phyloP scores from a whole-genome alignment of 148 eudicot genomes.

The Tetragonia tetragonoides region DNA sequence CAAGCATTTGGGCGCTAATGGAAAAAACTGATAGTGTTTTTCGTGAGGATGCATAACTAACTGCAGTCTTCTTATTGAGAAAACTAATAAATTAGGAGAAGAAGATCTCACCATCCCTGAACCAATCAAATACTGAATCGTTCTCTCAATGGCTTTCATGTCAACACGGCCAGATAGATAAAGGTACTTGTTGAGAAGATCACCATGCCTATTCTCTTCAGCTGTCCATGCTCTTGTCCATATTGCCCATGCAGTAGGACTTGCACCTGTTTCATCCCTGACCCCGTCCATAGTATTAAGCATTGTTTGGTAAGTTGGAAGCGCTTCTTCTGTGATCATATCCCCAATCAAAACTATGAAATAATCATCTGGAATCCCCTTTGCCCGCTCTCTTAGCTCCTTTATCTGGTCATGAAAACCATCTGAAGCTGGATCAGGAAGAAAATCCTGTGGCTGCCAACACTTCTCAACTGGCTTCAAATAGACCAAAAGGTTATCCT shows the following conservation, averaged over 20 bases:
- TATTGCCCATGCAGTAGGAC: conserved; percentile 48
- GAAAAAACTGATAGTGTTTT: too few relatives aligned
- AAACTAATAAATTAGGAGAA: not conserved
- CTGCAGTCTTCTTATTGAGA: too few relatives aligned
- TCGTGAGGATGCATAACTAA: not conserved
- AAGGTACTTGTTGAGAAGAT: conserved; percentile 53
- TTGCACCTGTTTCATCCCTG: conserved; percentile 59
- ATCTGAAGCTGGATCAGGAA: conserved; percentile 57
- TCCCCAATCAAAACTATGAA: conserved; percentile 58
- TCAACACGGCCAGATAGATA: conserved; percentile 56
- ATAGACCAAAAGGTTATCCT: conserved; percentile 35
- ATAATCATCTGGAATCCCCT: conserved; percentile 55
- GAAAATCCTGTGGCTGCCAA: conserved; percentile 67
- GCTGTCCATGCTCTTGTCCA: conserved; percentile 71
- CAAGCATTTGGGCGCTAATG: too few relatives aligned
- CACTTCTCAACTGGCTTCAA: conserved; percentile 59
- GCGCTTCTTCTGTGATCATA: conserved; percentile 75
- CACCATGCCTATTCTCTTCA: conserved; percentile 67
- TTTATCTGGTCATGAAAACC: conserved; percentile 44
- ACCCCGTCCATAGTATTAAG: conserved; percentile 58
- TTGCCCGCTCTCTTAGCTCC: conserved; percentile 48
- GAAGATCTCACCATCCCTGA: conserved; percentile 52
- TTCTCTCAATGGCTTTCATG: conserved; percentile 52
- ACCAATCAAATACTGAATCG: conserved; percentile 55
- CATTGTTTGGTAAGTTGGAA: conserved; percentile 65